These are phyloP conservation scores for Niebla homalea DNA, from an alignment of 495 filamentous ascomycete genomes.

Conservation along the genomic window DNA sequence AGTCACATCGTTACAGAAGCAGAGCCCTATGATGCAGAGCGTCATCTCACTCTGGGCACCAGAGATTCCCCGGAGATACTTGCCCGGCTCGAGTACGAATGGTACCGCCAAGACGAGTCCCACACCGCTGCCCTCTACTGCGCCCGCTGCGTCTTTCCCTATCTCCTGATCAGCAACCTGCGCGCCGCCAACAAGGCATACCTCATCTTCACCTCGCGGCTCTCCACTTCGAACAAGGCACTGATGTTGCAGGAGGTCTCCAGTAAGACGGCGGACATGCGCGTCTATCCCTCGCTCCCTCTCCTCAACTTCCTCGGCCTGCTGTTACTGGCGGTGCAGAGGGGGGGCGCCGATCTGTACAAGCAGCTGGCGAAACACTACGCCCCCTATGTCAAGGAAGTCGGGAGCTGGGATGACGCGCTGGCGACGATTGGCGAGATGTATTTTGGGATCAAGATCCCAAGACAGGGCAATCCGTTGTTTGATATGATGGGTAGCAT, in stretches of 20 bases:
- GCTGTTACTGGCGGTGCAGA: slow-evolving; percentile 69
- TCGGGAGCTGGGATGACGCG: slow-evolving; percentile 66
- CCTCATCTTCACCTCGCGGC: slow-evolving; percentile 61
- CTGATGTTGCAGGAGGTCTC: slow-evolving; percentile 72
- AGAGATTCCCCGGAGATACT: slow-evolving; percentile 75
- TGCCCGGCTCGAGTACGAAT: slow-evolving; percentile 73
- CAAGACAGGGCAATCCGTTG: slow-evolving; percentile 73
- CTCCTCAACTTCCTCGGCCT: slow-evolving; percentile 85
- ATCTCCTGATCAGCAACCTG: slow-evolving; percentile 79
- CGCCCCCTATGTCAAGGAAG: slow-evolving; percentile 57
- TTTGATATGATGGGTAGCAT: slow-evolving; percentile 97
- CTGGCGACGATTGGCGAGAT: slow-evolving; percentile 83
- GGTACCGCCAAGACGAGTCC: slow-evolving; percentile 80
- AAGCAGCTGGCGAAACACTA: slow-evolving; percentile 74
- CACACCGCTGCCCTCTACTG: slow-evolving; percentile 84
- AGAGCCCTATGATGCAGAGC: slow-evolving; percentile 83
- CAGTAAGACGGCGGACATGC: slow-evolving; percentile 56
- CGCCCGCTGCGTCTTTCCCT: slow-evolving; percentile 81
- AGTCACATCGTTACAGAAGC: slow-evolving; percentile 39
- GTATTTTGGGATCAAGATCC: slow-evolving; percentile 92
- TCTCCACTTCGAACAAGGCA: slow-evolving; percentile 52
- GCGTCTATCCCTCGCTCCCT: slow-evolving; percentile 73
- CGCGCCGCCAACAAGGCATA: slow-evolving; percentile 75
- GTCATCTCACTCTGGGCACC: slow-evolving; percentile 78
- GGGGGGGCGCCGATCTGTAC: slow-evolving; percentile 69